These are phyloP conservation scores for Candida adriatica DNA, from an alignment of 805 yeast genomes.

Conservation along the genomic window DNA sequence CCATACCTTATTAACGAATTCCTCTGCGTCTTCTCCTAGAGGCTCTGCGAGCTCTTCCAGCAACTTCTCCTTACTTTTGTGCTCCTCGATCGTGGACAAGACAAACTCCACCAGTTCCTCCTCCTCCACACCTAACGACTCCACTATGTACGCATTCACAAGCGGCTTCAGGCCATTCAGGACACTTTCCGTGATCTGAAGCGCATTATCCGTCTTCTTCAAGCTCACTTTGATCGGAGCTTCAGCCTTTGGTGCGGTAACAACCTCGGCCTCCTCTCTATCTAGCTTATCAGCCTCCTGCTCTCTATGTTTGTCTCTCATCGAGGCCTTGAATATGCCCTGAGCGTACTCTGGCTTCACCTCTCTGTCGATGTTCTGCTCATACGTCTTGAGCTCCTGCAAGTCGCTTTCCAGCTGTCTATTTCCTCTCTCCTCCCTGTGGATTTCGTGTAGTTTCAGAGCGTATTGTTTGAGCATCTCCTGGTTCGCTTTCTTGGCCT, in stretches of 20 bases:
- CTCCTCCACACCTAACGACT: constrained; percentile 47
- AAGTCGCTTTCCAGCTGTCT: constrained; percentile 20
- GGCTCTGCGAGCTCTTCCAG: constrained; percentile 42
- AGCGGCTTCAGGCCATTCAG: constrained; percentile 27
- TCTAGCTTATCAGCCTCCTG: constrained; percentile 36
- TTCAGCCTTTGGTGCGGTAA: constrained; percentile 15
- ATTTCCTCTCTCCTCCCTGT: constrained; percentile 12
- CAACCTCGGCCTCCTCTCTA: constrained; percentile 28
- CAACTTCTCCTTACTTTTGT: constrained; percentile 28
- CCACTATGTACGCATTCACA: constrained; percentile 39
- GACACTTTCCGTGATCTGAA: constrained; percentile 14
- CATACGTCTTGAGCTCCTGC: constrained; percentile 27
- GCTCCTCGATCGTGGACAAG: constrained; percentile 29
- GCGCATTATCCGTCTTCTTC: constrained; percentile 11
- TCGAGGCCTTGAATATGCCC: constrained; percentile 16
- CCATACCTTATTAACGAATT: constrained; percentile 36
- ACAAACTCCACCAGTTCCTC: constrained; percentile 42
- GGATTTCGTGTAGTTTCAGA: constrained; percentile 12
- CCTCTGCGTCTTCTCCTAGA: constrained; percentile 41
- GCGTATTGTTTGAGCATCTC: constrained; percentile 17
- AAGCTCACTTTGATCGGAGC: too few species aligned
- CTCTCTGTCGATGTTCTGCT: constrained; percentile 29
- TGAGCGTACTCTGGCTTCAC: constrained; percentile 10
- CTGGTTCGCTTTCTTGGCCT: constrained; percentile 18
- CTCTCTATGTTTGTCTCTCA: constrained; percentile 29